Evolutionary conservation across 2,329 filamentous ascomycete species (phyloP).

Genomic region (Colletotrichum chlorophyti): DNA sequence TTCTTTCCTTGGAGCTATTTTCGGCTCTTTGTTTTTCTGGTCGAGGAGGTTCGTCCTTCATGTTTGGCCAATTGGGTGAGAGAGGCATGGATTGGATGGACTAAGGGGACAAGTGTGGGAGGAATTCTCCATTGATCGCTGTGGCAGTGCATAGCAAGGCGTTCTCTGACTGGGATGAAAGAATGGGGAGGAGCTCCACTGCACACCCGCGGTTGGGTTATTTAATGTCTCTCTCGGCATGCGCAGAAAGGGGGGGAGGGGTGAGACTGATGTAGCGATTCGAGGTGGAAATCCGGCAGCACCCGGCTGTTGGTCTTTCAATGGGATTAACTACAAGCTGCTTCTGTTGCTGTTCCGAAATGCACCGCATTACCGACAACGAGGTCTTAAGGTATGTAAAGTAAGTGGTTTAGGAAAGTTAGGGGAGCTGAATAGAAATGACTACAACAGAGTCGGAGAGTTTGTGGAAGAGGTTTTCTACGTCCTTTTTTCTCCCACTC

Average conservation of each 20-base stretch:
- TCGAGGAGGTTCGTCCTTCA: background rate
- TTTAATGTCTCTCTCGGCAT: constrained; percentile 20
- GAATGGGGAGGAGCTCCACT: constrained; percentile 16
- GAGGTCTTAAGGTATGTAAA: too few species aligned
- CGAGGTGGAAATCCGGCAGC: too few species aligned
- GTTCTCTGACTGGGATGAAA: constrained; percentile 18
- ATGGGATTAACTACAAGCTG: too few species aligned
- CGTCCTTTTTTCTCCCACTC: too few species aligned
- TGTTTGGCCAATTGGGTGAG: constrained; percentile 16
- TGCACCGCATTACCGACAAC: too few species aligned
- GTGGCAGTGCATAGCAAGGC: constrained; percentile 26
- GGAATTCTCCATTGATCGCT: constrained; percentile 21
- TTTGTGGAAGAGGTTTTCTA: too few species aligned
- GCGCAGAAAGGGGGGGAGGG: constrained; percentile 10
- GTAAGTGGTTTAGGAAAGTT: too few species aligned
- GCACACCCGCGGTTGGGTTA: background rate
- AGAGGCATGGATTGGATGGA: background rate
- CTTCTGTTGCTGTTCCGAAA: too few species aligned
- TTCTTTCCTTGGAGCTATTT: constrained; percentile 20
- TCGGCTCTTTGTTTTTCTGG: constrained; percentile 4
- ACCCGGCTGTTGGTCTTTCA: background rate
- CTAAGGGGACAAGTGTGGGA: too few species aligned
- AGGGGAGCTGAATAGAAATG: too few species aligned
- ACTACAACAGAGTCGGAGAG: too few species aligned
- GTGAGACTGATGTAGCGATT: background rate